Conservation (phyloP, 1,139 yeast species). For the Hansenula sp. region DNA sequence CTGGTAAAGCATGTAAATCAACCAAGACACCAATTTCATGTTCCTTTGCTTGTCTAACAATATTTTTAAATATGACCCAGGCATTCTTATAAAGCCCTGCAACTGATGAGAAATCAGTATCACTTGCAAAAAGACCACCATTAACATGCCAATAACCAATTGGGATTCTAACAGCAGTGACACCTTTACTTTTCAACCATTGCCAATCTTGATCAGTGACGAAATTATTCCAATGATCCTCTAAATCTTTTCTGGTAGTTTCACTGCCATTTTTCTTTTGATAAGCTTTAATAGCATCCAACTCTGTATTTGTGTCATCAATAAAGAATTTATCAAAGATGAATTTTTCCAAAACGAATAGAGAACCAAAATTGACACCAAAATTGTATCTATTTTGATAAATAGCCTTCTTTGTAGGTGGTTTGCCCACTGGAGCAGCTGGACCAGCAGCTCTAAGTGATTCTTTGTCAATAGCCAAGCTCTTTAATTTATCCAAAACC, state of each 20-base stretch:
- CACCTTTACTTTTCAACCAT: slow-evolving; percentile 62
- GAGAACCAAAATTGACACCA: slow-evolving; percentile 86
- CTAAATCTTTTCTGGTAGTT: slow-evolving; percentile 52
- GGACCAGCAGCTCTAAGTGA: slow-evolving; percentile 22
- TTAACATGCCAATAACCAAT: slow-evolving; percentile 86
- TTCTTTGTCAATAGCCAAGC: slow-evolving; percentile 4
- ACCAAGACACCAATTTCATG: slow-evolving; percentile 66
- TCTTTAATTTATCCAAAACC: slow-evolving; percentile 12
- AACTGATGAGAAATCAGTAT: slow-evolving; percentile 57
- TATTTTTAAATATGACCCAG: slow-evolving; percentile 50
- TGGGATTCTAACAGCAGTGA: slow-evolving; percentile 79
- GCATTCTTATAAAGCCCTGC: slow-evolving; percentile 60
- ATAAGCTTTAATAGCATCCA: slow-evolving; percentile 59
- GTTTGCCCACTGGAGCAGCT: slow-evolving; percentile 24
- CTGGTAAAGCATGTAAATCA: slow-evolving; percentile 88
- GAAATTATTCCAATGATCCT: slow-evolving; percentile 67
- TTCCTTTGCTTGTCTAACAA: slow-evolving; percentile 25
- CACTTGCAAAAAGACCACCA: slow-evolving; percentile 53
- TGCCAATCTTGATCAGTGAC: slow-evolving; percentile 72
- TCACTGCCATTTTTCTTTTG: slow-evolving; percentile 47
- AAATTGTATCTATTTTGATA: slow-evolving; percentile 64
- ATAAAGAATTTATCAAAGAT: slow-evolving; percentile 58
- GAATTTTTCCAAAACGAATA: slow-evolving; percentile 78
- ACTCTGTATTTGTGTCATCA: slow-evolving; percentile 56
- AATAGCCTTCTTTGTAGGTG: slow-evolving; percentile 29